These are phyloP conservation scores for Penicillium brasilianum DNA, from an alignment of 2,329 filamentous ascomycete genomes.

Conservation along the genomic window DNA sequence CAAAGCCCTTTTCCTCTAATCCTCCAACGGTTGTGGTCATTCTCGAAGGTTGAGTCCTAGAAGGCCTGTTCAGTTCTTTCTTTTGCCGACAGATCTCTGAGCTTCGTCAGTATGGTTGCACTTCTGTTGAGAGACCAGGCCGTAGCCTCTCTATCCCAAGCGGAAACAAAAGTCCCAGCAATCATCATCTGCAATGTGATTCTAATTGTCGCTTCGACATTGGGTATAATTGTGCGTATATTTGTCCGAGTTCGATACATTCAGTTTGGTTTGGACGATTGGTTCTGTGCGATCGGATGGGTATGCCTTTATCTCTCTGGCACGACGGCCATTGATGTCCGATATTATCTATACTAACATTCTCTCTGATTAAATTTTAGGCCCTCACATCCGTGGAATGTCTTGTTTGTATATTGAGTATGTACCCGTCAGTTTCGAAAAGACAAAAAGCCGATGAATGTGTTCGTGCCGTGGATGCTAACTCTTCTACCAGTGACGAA, in stretches of 20 bases:
- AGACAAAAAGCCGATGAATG: neutral
- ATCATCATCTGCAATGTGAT: neutral
- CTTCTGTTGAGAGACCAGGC: neutral
- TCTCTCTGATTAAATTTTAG: neutral
- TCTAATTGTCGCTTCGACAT: neutral
- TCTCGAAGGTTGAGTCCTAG: neutral
- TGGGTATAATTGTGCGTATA: neutral
- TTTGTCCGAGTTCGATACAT: neutral
- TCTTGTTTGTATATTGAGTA: conserved; percentile 14
- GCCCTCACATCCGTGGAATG: conserved; percentile 15
- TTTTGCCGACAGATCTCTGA: neutral
- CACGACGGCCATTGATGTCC: neutral
- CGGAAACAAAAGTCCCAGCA: neutral
- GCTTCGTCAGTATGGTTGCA: neutral
- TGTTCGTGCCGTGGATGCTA: neutral
- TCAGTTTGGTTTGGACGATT: neutral
- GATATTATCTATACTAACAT: neutral
- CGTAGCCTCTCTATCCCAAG: neutral
- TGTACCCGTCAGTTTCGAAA: neutral
- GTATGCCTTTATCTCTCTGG: neutral
- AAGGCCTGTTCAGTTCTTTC: neutral
- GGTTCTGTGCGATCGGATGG: neutral
- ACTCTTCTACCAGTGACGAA: conserved; percentile 22
- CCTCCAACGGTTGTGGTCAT: too few relatives aligned
- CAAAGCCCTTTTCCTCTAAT: too few relatives aligned